Evolutionary conservation across 2,329 filamentous ascomycete genomes (phyloP).

Genomic region (Aspergillus niger): DNA sequence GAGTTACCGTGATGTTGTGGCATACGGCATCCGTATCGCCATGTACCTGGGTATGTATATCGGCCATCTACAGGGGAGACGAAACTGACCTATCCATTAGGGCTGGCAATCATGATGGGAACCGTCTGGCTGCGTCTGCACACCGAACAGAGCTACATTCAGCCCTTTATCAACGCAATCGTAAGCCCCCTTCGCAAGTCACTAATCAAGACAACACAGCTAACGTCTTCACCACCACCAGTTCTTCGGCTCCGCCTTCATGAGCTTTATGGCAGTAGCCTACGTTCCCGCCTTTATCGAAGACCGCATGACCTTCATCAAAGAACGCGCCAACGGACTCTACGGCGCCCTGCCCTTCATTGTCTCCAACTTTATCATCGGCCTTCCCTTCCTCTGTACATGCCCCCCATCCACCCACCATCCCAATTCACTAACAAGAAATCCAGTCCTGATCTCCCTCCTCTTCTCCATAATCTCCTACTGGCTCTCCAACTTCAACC

Average conservation of each 20-base stretch:
- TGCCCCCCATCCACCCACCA: neutral
- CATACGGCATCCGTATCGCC: constrained; percentile 76
- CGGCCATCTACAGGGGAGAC: neutral
- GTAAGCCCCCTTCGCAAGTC: constrained; percentile 35
- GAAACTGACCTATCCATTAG: constrained; percentile 29
- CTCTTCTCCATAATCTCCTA: constrained; percentile 76
- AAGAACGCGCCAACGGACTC: constrained; percentile 79
- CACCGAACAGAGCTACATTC: constrained; percentile 70
- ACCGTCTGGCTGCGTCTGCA: constrained; percentile 79
- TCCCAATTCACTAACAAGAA: neutral
- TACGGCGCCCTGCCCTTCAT: constrained; percentile 74
- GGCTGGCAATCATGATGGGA: constrained; percentile 81
- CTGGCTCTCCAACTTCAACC: constrained; percentile 76
- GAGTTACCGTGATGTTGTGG: constrained; percentile 78
- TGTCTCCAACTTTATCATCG: constrained; percentile 78
- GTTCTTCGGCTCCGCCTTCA: constrained; percentile 73
- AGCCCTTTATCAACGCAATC: constrained; percentile 80
- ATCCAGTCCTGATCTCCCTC: constrained; percentile 69
- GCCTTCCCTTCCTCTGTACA: constrained; percentile 73
- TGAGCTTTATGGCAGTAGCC: constrained; percentile 80
- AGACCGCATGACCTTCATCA: constrained; percentile 70
- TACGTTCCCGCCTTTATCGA: constrained; percentile 85
- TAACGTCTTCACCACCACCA: constrained; percentile 15
- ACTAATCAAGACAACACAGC: neutral
- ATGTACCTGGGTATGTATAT: constrained; percentile 68